Percentiles rank a stretch among this genome's conserved stretches.
Evolutionary conservation across 306 rosid genomes (phyloP).

Genomic region (Vigna unguiculata): DNA sequence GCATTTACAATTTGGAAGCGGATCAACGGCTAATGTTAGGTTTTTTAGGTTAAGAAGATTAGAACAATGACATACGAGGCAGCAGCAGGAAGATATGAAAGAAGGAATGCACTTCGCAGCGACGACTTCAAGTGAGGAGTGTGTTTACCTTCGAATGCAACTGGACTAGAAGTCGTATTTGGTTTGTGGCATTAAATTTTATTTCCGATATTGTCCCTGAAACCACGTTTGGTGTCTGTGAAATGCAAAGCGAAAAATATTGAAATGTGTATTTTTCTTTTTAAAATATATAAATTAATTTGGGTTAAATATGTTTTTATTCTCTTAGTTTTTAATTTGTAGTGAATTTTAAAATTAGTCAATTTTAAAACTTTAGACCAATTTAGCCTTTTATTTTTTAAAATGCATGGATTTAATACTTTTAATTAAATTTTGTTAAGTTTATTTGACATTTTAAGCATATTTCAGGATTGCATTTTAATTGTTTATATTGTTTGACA

Average conservation of each 20-base stretch:
- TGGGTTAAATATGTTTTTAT: too few species aligned
- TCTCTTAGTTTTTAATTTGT: too few species aligned
- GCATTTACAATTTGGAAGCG: slow-evolving; percentile 1
- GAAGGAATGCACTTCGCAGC: background rate
- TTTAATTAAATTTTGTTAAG: too few species aligned
- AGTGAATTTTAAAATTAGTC: too few species aligned
- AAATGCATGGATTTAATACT: too few species aligned
- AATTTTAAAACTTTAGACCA: too few species aligned
- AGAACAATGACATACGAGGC: slow-evolving; percentile 10
- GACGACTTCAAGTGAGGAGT: slow-evolving; percentile 16
- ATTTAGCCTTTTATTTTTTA: too few species aligned
- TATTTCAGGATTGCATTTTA: too few species aligned
- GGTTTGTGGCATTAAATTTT: slow-evolving; percentile 4
- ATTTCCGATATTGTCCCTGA: slow-evolving; percentile 8
- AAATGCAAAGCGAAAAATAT: background rate
- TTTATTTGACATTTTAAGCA: too few species aligned
- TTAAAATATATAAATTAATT: background rate
- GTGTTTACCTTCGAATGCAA: slow-evolving; percentile 9
- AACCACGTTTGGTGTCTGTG: background rate
- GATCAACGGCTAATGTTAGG: background rate
- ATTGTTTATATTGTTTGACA: too few species aligned
- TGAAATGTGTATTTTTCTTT: too few species aligned
- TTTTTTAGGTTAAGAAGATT: slow-evolving; percentile 24
- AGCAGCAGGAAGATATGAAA: background rate
- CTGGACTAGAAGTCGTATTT: slow-evolving; percentile 21